Percentiles rank a stretch among this genome's conserved stretches.
These are phyloP conservation scores for Taphrina sp. DNA, from an alignment of 1,139 yeast species.

Conservation along the genomic window DNA sequence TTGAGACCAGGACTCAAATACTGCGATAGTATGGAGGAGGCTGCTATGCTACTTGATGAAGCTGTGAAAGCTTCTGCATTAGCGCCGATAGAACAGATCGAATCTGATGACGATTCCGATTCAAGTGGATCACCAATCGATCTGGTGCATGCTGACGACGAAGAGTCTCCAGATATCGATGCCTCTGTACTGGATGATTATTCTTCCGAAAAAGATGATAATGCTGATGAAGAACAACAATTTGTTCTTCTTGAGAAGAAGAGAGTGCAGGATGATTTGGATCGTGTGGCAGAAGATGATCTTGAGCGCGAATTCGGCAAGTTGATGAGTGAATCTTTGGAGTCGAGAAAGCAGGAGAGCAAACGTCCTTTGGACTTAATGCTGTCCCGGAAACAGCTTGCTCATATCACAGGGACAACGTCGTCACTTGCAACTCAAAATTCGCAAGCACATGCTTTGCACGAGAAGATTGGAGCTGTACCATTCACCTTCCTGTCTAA, in stretches of 20 bases:
- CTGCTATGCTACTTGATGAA: slow-evolving; percentile 43
- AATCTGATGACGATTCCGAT: slow-evolving; percentile 36
- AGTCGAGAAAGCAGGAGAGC: slow-evolving; percentile 38
- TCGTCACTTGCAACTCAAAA: neutral
- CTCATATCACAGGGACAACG: neutral
- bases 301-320: slow-evolving; percentile 45
- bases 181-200: slow-evolving; percentile 40
- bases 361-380: slow-evolving; percentile 43
- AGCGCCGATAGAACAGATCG: slow-evolving; percentile 33
- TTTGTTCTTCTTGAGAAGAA: slow-evolving; percentile 31
- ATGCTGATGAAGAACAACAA: slow-evolving; percentile 40
- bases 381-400: slow-evolving; percentile 41
- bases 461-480: slow-evolving; percentile 26
- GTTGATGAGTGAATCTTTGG: slow-evolving; percentile 43
- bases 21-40: slow-evolving; percentile 49
- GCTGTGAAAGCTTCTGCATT: slow-evolving; percentile 32
- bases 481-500: slow-evolving; percentile 38
- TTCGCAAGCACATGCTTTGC: neutral
- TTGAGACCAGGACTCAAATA: slow-evolving; percentile 46
- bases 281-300: slow-evolving; percentile 39
- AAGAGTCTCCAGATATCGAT: slow-evolving; percentile 41
- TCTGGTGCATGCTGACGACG: slow-evolving; percentile 40
- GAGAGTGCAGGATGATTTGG: slow-evolving; percentile 32
- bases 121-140: slow-evolving; percentile 41
- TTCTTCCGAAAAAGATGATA: slow-evolving; percentile 32